Evolutionary conservation across 225 moss, liverwort and hornwort species (phyloP).

Genomic region (Ulota crispa): DNA sequence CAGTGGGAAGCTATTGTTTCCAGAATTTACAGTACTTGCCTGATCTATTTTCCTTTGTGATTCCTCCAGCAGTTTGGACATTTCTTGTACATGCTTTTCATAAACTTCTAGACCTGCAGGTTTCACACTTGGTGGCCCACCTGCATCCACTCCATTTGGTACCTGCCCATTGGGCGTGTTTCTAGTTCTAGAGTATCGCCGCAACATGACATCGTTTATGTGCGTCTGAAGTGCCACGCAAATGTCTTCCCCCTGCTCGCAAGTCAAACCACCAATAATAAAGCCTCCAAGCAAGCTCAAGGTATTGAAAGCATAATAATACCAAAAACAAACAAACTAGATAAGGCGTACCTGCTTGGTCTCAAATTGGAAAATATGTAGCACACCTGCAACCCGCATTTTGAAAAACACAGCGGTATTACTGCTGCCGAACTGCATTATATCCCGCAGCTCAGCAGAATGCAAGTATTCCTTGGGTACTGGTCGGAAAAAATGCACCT

Average conservation of each 20-base stretch:
- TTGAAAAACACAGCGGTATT: constrained; percentile 98
- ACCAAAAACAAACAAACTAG: background rate
- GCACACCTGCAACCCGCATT: constrained; percentile 95
- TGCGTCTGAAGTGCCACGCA: constrained; percentile 95
- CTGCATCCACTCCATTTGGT: constrained; percentile 60
- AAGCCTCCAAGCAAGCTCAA: constrained; percentile 13
- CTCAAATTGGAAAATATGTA: constrained; percentile 96
- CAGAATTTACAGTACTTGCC: constrained; percentile 39
- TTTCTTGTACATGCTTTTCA: constrained; percentile 97
- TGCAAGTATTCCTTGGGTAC: constrained; percentile 95
- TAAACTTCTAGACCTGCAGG: constrained; percentile 91
- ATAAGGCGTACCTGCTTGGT: constrained; percentile 68
- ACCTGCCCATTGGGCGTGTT: constrained; percentile 65
- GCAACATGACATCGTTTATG: constrained; percentile 95
- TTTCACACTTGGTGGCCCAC: constrained; percentile 43
- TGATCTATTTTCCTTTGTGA: constrained; percentile 96
- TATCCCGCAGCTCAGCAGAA: constrained; percentile 90
- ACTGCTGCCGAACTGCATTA: constrained; percentile 98
- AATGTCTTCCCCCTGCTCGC: constrained; percentile 85
- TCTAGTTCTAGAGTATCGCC: constrained; percentile 83
- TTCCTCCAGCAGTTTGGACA: constrained; percentile 84
- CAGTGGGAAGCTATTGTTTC: background rate
- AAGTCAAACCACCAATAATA: constrained; percentile 20
- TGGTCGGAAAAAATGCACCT: constrained; percentile 97
- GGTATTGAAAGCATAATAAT: background rate